Conservation (phyloP, 257 asterid species). For the Eustoma russellianum region DNA sequence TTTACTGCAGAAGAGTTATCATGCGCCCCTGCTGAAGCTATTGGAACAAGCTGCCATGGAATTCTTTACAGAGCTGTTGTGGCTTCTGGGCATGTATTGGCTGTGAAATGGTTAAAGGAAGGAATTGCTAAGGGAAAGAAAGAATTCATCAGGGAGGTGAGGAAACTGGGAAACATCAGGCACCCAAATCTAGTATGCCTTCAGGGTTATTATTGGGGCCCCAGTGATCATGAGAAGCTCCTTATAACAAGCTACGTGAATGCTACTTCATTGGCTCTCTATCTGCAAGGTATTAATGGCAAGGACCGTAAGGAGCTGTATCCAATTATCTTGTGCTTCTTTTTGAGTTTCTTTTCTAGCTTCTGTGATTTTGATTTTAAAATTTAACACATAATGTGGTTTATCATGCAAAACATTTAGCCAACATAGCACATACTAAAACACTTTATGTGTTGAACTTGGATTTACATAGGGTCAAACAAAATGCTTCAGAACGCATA, state of each 20-base stretch:
- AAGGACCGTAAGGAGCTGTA: no score
- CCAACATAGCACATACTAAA: no score
- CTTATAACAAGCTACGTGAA: constrained; percentile 49
- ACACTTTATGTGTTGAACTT: no score
- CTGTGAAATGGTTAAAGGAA: constrained; percentile 75
- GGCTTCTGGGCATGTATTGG: constrained; percentile 49
- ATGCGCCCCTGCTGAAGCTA: constrained; percentile 75
- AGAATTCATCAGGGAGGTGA: constrained; percentile 72
- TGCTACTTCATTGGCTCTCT: constrained; percentile 61
- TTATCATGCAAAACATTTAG: neutral
- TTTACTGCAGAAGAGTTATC: constrained; percentile 71
- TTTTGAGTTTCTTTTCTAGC: no score
- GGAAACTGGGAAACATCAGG: constrained; percentile 62
- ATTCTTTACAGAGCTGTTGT: constrained; percentile 67
- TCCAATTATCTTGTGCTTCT: neutral
- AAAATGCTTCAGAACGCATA: no score
- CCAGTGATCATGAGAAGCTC: constrained; percentile 76
- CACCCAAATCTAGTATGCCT: constrained; percentile 65
- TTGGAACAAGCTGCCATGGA: constrained; percentile 86
- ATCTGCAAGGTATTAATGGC: constrained; percentile 46
- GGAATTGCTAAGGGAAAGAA: constrained; percentile 66
- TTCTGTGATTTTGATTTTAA: no score
- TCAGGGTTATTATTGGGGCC: constrained; percentile 86
- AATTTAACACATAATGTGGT: no score
- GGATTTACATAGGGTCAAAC: no score